Percentiles rank a stretch among this genome's conserved stretches.
Conservation (phyloP, 208 protist species). For the Trypanosoma avium region DNA sequence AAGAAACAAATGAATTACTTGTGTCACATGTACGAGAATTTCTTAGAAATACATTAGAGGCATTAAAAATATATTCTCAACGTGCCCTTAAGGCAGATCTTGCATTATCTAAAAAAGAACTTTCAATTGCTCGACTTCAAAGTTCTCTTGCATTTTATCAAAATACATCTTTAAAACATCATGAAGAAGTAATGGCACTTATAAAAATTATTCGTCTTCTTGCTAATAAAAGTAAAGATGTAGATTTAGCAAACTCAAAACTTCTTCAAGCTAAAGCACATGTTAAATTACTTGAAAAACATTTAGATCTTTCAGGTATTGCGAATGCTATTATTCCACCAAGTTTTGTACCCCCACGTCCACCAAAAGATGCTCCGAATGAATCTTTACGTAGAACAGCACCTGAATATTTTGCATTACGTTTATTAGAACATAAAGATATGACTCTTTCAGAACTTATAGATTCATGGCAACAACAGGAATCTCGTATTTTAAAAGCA, state of each 20-base stretch:
- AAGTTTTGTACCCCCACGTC: conserved; percentile 16
- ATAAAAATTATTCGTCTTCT: conserved; percentile 66
- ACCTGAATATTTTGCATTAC: conserved; percentile 79
- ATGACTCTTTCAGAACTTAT: conserved; percentile 81
- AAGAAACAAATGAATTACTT: conserved; percentile 40
- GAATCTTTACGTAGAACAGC: conserved; percentile 26
- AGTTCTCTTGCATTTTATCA: conserved; percentile 48
- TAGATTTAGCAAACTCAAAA: conserved; percentile 34
- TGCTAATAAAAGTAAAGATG: conserved; percentile 45
- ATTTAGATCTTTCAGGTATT: conserved; percentile 64
- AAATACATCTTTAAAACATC: conserved; percentile 33
- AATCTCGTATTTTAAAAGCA: conserved; percentile 36
- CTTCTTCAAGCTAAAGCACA: conserved; percentile 47
- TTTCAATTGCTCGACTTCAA: conserved; percentile 51
- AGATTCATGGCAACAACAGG: conserved; percentile 65
- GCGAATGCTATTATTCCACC: conserved; percentile 44
- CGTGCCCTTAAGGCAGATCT: conserved; percentile 51
- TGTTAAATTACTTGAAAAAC: conserved; percentile 65
- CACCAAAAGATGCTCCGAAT: conserved; percentile 19
- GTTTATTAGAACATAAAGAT: conserved; percentile 66
- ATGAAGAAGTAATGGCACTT: conserved; percentile 58
- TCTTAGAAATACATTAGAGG: conserved; percentile 27
- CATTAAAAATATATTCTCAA: conserved; percentile 28
- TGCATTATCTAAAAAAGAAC: conserved; percentile 33
- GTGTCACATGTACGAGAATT: conserved; percentile 42